phyloP scores from a whole-genome alignment of 2,329 filamentous ascomycete species.

The Chaetomiaceae sp. region DNA sequence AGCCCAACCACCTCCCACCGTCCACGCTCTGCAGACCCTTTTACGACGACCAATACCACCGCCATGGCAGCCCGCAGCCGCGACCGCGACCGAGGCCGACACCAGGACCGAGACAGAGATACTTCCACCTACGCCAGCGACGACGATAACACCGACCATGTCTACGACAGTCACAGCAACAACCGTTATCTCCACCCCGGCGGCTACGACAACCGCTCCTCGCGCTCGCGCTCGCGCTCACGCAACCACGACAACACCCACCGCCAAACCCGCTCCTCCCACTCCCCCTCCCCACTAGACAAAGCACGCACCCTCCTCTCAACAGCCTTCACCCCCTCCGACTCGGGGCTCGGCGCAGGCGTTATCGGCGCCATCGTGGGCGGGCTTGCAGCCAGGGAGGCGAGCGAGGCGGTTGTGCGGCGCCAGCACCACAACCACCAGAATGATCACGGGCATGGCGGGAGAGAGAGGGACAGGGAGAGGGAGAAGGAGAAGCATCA shows the following conservation, averaged over 20 bases:
- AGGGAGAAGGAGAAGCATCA: constrained; percentile 28
- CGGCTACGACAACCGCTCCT: neutral
- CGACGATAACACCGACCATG: neutral
- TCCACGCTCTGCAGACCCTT: neutral
- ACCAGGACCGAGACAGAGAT: no score
- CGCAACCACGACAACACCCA: neutral
- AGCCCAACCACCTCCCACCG: neutral
- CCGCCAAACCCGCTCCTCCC: neutral
- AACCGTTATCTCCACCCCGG: neutral
- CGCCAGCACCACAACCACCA: constrained; percentile 18
- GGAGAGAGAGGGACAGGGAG: constrained; percentile 28
- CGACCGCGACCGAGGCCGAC: neutral
- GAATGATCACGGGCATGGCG: neutral
- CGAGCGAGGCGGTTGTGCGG: constrained; percentile 31
- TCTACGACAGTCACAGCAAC: no score
- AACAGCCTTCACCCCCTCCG: constrained; percentile 43
- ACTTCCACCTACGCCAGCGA: neutral
- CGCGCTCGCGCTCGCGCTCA: constrained; percentile 1
- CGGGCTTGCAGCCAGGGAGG: constrained; percentile 45
- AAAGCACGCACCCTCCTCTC: constrained; percentile 38
- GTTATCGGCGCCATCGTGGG: constrained; percentile 50
- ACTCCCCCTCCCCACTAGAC: neutral
- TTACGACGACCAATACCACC: neutral
- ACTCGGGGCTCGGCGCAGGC: constrained; percentile 44
- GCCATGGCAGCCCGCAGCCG: neutral